A percentile compares a stretch with the other conserved stretches of the same genome.
Evolutionary conservation across 768 basidiomycete species (phyloP).

Genomic region (Tylopilus cervinicoccineus): DNA sequence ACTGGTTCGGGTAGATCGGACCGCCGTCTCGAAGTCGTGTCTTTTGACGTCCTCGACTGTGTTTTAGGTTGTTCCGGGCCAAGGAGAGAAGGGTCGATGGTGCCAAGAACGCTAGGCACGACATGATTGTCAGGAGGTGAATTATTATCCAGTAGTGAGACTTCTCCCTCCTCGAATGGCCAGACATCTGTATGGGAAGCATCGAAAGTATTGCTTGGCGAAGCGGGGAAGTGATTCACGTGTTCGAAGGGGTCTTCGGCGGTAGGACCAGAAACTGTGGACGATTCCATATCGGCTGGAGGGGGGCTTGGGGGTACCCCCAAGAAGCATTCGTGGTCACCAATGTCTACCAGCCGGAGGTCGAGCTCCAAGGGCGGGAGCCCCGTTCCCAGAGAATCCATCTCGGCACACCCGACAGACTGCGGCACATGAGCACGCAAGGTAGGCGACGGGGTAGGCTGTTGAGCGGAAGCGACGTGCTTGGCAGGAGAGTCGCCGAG

Average conservation of each 20-base stretch:
- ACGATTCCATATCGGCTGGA: not conserved
- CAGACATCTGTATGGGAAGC: not conserved
- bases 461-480: not conserved
- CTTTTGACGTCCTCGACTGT: not conserved
- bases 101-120: conserved; percentile 5
- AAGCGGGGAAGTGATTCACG: not conserved
- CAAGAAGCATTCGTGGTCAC: conserved; percentile 19
- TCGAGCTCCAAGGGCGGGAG: conserved; percentile 9
- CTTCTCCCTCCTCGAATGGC: conserved; percentile 7
- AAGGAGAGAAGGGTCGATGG: conserved; percentile 32
- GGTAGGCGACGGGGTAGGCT: not conserved
- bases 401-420: not conserved
- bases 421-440: conserved; percentile 9
- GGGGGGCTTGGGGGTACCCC: conserved; percentile 27
- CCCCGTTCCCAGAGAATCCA: conserved; percentile 1
- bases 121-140: not conserved
- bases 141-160: not conserved
- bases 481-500: conserved; percentile 22
- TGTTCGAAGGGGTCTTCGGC: not conserved
- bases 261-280: not conserved
- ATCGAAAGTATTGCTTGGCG: conserved; percentile 7
- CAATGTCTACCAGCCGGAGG: conserved; percentile 2
- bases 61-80: conserved; percentile 9
- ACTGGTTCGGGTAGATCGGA: conserved; percentile 22
- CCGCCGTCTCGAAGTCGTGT: conserved; percentile 3